Evolutionary conservation across 164 flowering plant species (phyloP).

Genomic region (Warburgia ugandensis): DNA sequence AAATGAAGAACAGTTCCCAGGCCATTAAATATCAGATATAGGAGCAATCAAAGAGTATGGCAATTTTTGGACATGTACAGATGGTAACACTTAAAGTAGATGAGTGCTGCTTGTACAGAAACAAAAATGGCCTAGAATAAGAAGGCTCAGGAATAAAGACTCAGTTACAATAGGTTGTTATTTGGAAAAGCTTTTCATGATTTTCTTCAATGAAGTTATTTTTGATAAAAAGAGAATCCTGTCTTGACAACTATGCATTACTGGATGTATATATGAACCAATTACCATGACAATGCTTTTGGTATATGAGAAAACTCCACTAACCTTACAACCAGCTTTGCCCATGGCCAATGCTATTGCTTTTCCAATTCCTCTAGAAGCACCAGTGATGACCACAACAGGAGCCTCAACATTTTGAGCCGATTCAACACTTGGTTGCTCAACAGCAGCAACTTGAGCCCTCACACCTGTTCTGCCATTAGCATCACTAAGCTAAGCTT

Average conservation of each 20-base stretch:
- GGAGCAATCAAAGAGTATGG: background rate
- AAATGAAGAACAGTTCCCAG: background rate
- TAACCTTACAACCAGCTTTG: slow-evolving; percentile 72
- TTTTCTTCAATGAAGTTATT: no score
- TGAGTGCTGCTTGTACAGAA: no score
- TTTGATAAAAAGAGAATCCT: no score
- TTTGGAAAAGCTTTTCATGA: no score
- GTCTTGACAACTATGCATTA: background rate
- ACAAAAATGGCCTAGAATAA: no score
- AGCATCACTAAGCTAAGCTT: background rate
- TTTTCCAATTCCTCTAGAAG: slow-evolving; percentile 74
- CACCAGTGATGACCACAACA: slow-evolving; percentile 65
- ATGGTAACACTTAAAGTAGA: no score
- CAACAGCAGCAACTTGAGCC: slow-evolving; percentile 45
- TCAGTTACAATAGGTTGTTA: no score
- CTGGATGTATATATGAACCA: background rate
- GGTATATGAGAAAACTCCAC: background rate
- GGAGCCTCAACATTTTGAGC: slow-evolving; percentile 48
- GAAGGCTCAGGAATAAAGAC: no score
- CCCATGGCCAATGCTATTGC: slow-evolving; percentile 64
- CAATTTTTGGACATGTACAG: background rate
- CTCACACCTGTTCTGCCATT: slow-evolving; percentile 33
- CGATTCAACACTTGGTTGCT: slow-evolving; percentile 24
- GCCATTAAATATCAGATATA: background rate
- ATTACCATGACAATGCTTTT: background rate